Percentiles rank a stretch among this genome's conserved stretches.
Conservation (phyloP, 257 asterid species). For the Leonotis leonurus region DNA sequence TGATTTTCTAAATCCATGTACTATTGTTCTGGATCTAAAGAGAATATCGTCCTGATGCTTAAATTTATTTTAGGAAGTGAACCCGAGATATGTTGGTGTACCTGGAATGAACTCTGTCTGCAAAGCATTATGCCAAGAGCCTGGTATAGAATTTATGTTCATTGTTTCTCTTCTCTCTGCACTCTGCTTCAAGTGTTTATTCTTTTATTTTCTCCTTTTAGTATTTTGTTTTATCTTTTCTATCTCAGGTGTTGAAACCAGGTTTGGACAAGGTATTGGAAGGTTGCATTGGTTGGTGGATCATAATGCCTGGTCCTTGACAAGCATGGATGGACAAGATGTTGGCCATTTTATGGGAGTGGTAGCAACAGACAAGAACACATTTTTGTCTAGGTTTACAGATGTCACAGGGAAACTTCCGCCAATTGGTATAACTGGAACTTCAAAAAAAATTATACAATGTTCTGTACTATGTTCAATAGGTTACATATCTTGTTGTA, state of each 20-base stretch:
- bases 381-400: constrained; percentile 56
- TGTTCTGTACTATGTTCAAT: background rate
- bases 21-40: background rate
- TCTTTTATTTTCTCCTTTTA: too few species aligned
- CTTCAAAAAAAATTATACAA: background rate
- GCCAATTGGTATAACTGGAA: constrained; percentile 51
- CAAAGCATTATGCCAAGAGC: constrained; percentile 62
- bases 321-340: constrained; percentile 52
- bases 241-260: constrained; percentile 55
- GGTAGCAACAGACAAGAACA: constrained; percentile 73
- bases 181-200: background rate
- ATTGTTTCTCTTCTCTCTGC: constrained; percentile 4
- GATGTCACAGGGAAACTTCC: constrained; percentile 65
- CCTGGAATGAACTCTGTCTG: constrained; percentile 94
- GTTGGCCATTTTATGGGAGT: constrained; percentile 70
- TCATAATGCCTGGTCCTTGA: constrained; percentile 64
- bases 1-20: background rate
- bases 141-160: constrained; percentile 40
- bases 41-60: constrained; percentile 17
- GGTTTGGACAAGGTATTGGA: constrained; percentile 68
- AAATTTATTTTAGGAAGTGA: constrained; percentile 50
- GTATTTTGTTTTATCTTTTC: background rate
- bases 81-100: constrained; percentile 66
- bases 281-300: constrained; percentile 58
- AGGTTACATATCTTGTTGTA: background rate